Evolutionary conservation across 306 rosid species (phyloP).

Genomic region (Trifolium subterraneum): DNA sequence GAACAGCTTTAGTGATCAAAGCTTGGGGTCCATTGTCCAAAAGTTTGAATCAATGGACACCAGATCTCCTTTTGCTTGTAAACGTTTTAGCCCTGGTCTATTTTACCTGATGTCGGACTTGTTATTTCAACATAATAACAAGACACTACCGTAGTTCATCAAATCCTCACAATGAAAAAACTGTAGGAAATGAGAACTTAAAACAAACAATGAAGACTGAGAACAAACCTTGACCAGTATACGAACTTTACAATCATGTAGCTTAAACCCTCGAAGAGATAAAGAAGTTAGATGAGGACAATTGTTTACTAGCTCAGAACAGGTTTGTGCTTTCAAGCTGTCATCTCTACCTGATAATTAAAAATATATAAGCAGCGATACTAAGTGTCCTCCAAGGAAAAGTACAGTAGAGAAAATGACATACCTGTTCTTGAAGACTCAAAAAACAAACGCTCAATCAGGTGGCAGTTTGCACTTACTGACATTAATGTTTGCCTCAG

Average conservation of each 20-base stretch:
- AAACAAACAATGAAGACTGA: constrained; percentile 5
- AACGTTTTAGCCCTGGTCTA: not conserved
- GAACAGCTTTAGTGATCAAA: not conserved
- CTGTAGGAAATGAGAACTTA: constrained; percentile 2
- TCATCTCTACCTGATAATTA: constrained; percentile 86
- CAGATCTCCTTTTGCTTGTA: constrained; percentile 2
- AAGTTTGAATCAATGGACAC: not conserved
- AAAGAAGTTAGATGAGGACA: constrained; percentile 86
- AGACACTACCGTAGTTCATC: constrained; percentile 3
- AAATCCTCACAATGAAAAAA: constrained; percentile 22
- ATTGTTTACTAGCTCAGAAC: constrained; percentile 65
- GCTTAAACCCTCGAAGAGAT: constrained; percentile 94
- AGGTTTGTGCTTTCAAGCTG: constrained; percentile 91
- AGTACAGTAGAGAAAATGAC: constrained; percentile 31
- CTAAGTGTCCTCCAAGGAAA: constrained; percentile 22
- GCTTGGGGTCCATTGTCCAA: not conserved
- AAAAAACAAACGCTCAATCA: constrained; percentile 87
- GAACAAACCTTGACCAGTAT: constrained; percentile 79
- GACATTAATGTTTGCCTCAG: constrained; percentile 90
- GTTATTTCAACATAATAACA: not conserved
- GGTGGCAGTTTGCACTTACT: constrained; percentile 80
- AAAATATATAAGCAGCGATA: constrained; percentile 49
- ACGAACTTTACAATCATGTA: constrained; percentile 91
- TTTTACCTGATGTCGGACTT: not conserved
- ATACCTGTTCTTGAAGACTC: constrained; percentile 94